A percentile compares a stretch with the other conserved stretches of the same genome.
These are phyloP conservation scores for Ogataea nonfermentans DNA, from an alignment of 805 yeast genomes.

Conservation along the genomic window DNA sequence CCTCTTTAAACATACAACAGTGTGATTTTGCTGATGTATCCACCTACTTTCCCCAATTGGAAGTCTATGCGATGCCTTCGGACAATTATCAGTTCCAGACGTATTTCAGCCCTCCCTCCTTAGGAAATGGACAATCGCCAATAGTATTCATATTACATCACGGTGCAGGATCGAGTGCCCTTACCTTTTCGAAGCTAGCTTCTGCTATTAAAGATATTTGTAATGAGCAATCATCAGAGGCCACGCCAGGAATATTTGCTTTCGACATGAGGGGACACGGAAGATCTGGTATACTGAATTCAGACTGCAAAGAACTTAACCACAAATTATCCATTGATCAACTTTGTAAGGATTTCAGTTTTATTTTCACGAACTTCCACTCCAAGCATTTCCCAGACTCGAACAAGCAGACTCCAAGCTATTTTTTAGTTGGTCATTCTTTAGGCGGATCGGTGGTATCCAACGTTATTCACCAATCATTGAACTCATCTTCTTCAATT, in stretches of 20 bases:
- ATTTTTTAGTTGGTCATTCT: slow-evolving; percentile 82
- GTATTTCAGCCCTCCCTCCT: slow-evolving; percentile 52
- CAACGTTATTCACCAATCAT: slow-evolving; percentile 37
- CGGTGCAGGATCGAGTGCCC: slow-evolving; percentile 91
- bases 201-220: slow-evolving; percentile 41
- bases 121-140: slow-evolving; percentile 39
- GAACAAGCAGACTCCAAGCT: slow-evolving; percentile 29
- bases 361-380: slow-evolving; percentile 44
- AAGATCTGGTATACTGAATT: slow-evolving; percentile 34
- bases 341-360: slow-evolving; percentile 57
- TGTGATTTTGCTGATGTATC: too few relatives aligned
- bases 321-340: slow-evolving; percentile 44
- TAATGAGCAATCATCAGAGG: slow-evolving; percentile 27
- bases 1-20: too few relatives aligned
- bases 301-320: neutral
- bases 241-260: slow-evolving; percentile 58
- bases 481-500: slow-evolving; percentile 11
- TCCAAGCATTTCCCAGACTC: slow-evolving; percentile 14
- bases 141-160: slow-evolving; percentile 73
- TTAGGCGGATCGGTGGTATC: slow-evolving; percentile 88
- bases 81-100: slow-evolving; percentile 42
- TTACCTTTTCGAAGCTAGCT: slow-evolving; percentile 66
- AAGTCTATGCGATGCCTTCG: slow-evolving; percentile 8
- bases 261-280: slow-evolving; percentile 93
- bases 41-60: too few relatives aligned